Evolutionary conservation across 129 eudicot species (phyloP), one percentile per base, ranked within the genome.

Genomic region (Artemisia argyi): DNA sequence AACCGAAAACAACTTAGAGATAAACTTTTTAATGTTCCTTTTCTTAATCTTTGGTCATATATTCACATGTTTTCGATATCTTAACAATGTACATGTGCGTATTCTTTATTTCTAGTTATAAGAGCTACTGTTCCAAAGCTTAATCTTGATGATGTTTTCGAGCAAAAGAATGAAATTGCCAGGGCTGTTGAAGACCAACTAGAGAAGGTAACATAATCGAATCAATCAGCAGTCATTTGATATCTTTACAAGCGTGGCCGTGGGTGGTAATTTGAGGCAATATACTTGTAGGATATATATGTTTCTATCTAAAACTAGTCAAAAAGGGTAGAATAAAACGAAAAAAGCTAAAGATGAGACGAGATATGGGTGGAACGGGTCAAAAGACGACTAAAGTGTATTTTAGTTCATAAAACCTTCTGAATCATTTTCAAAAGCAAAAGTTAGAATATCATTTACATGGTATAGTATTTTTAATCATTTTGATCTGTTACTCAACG

Each of bases 91-190:
- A 39, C 46, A 39, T 39, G 13, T 24, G 6, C 42, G 57, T 26
- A 19, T 73, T 69, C 44, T 65, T 63, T 42, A 42, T 24, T 57
- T 83, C 35, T 77, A 92, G 97, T 92, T 71, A 89, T 92, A 71
- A 78, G 96, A 79, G 98, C 95, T 11, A 85, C 81, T 59, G 98
- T 92, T 20, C 98, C 96, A 17, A 92, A 87, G 73, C 96, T 89
- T 72, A 66, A 62, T 68, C 90, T 92, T 35, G 98, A 92, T 66
- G 96, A 90, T 70, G 87, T 83, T 44, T 92, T 89, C 51, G 96
- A 89, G 90, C 98, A 92, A 73, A 92, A 89, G 80, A 92, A 92
- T 73, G 96, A 92, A 1, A 85, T 92, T 75, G 98, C 96, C 19
- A 89, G 71, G 83, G 96, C 97, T 69, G 96, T 92, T 46, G 96